Evolutionary conservation across 441 rosid genomes (phyloP).

Genomic region (Eruca vesicaria): DNA sequence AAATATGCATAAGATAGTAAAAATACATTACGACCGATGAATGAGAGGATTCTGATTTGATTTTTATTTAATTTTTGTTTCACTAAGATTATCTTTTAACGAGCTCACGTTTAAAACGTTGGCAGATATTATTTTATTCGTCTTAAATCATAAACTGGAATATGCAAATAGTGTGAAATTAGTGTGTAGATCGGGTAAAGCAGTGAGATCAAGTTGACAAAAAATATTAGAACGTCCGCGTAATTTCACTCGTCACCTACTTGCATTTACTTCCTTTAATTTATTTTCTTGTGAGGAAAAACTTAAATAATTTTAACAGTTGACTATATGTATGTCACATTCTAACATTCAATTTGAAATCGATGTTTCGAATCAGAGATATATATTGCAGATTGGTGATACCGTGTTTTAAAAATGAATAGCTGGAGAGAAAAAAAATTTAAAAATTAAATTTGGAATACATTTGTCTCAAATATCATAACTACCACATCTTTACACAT

Average conservation of each 20-base stretch:
- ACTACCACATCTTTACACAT: background rate
- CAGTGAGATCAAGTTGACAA: slow-evolving; percentile 20
- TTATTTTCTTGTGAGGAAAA: background rate
- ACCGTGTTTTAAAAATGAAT: background rate
- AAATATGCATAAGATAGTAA: background rate
- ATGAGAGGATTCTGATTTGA: background rate
- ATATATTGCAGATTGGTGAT: background rate
- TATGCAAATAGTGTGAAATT: background rate
- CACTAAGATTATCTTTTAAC: background rate
- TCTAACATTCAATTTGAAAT: slow-evolving; percentile 4
- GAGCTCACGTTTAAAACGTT: slow-evolving; percentile 26
- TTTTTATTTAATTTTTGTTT: background rate
- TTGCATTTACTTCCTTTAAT: background rate
- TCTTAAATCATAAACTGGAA: background rate
- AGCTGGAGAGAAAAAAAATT: background rate
- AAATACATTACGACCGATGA: background rate
- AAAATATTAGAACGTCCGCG: slow-evolving; percentile 26
- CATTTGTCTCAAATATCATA: background rate
- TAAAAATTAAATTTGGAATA: background rate
- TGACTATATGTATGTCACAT: slow-evolving; percentile 21
- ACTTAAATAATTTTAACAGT: background rate
- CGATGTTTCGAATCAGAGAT: background rate
- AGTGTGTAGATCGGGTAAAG: background rate
- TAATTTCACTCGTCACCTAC: slow-evolving; percentile 10
- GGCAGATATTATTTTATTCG: slow-evolving; percentile 19